Conservation (phyloP, 1,139 yeast species). For the Wickerhamomyces sp. region DNA sequence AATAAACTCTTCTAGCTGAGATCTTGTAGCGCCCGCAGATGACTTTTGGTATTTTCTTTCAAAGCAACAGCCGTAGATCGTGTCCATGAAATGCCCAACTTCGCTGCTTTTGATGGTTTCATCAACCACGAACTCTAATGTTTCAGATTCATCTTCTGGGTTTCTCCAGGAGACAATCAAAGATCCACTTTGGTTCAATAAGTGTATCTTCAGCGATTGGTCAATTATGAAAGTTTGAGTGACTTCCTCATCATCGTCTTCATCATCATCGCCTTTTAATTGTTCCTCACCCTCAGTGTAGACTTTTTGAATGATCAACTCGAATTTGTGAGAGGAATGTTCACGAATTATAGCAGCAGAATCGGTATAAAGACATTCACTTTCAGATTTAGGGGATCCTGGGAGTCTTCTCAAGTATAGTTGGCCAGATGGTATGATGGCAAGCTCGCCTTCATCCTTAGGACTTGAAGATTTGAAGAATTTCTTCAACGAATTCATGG, state of each 20-base stretch:
- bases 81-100: constrained; percentile 59
- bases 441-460: constrained; percentile 50
- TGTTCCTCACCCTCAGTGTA: constrained; percentile 62
- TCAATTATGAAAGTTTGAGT: constrained; percentile 55
- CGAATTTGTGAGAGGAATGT: constrained; percentile 65
- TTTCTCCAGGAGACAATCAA: constrained; percentile 76
- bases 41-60: constrained; percentile 67
- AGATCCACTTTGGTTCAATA: constrained; percentile 38
- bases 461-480: constrained; percentile 55
- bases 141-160: constrained; percentile 75
- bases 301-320: constrained; percentile 65
- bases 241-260: constrained; percentile 43
- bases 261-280: constrained; percentile 53
- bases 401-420: constrained; percentile 70
- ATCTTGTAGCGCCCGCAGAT: constrained; percentile 40
- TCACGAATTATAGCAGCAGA: constrained; percentile 70
- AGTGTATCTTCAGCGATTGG: constrained; percentile 50
- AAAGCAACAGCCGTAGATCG: constrained; percentile 65
- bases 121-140: constrained; percentile 75
- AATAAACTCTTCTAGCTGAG: constrained; percentile 54
- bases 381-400: constrained; percentile 77
- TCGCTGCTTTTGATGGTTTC: constrained; percentile 51
- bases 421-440: constrained; percentile 75
- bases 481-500: constrained; percentile 75
- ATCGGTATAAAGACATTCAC: constrained; percentile 80